Percentiles rank a stretch among this genome's conserved stretches.
Conservation (phyloP, 768 basidiomycete genomes). For the Mycena floridula region DNA sequence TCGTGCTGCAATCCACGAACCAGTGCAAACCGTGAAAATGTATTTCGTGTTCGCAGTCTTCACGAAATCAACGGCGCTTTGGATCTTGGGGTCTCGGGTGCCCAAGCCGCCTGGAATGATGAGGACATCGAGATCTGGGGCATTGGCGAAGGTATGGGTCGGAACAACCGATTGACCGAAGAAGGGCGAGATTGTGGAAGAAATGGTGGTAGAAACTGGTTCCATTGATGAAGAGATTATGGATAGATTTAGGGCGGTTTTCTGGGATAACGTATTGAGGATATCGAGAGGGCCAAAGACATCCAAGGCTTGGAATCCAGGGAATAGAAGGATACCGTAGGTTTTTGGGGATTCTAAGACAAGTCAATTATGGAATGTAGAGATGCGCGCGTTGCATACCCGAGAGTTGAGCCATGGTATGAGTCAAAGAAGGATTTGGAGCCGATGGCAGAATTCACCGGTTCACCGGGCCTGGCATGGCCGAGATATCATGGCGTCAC, state of each 20-base stretch:
- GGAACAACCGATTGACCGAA: slow-evolving; percentile 29
- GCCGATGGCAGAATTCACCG: no score
- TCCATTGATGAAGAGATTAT: slow-evolving; percentile 18
- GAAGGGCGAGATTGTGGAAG: not conserved
- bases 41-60: slow-evolving; percentile 27
- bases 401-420: no score
- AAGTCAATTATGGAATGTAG: no score
- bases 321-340: no score
- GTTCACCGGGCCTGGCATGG: no score
- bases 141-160: slow-evolving; percentile 30
- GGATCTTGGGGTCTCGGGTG: slow-evolving; percentile 18
- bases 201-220: slow-evolving; percentile 20
- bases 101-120: slow-evolving; percentile 25
- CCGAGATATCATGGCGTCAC: no score
- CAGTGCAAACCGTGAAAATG: slow-evolving; percentile 40
- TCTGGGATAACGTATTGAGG: slow-evolving; percentile 19
- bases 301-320: slow-evolving; percentile 26
- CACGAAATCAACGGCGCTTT: slow-evolving; percentile 22
- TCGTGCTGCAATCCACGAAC: slow-evolving; percentile 29
- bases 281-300: slow-evolving; percentile 27
- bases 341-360: no score
- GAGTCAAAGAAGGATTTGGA: no score
- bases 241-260: slow-evolving; percentile 19
- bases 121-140: slow-evolving; percentile 30
- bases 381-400: no score